Base-by-base conservation (phyloP, 2,329 filamentous ascomycete species). In the Aspergillus hiratsukae region DNA sequence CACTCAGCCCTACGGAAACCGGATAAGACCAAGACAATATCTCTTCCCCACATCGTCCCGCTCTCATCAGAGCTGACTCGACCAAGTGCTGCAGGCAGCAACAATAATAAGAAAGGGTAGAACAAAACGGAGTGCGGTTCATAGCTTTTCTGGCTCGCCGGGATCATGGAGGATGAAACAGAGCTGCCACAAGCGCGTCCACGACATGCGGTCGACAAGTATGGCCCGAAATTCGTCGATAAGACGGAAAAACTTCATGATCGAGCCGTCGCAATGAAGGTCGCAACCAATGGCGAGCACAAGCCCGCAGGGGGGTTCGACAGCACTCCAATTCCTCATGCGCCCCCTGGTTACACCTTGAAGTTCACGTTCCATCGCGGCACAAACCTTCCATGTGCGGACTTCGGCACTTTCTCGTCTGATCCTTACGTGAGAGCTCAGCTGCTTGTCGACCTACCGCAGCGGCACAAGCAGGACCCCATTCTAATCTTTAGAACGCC, bases 391-490 rank as follows among this genome's bases (percentile, higher is more conserved):
- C 91, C 93, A 1, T 83, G 90, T 48, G 89, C 88, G 55, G 93
- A 97, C 73, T 78, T 96, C 64, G 83, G 84, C 66, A 85, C 86
- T 10, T 81, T 88, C 35, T 88, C 90, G 2, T 90, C 91, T 2
- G 93, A 97, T 70, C 91, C 93, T 0, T 97, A 87, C 69, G 78
- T 96, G 41, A 76, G 84, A 14, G 90, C 90, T 35, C 89, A 90
- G n/a, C 78, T 97, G 56, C 86, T 81, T 35, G 87, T 88, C 1
- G 77, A 81, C 19, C 76, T 91, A n/a, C 86, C 85, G 0, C 86
- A 83, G 64, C 80, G 91, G 37, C 91, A 96, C 75, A 93, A 93
- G 72, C 90, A 96, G 69, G 91, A 97, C 67, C 89, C 91, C 0
- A 81, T 85, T 23, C 76, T 96, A 31, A 80, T 79, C 23, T 83